These are phyloP conservation scores for Phialophora verrucosa DNA, from an alignment of 2,329 filamentous ascomycete species.

Conservation along the genomic window DNA sequence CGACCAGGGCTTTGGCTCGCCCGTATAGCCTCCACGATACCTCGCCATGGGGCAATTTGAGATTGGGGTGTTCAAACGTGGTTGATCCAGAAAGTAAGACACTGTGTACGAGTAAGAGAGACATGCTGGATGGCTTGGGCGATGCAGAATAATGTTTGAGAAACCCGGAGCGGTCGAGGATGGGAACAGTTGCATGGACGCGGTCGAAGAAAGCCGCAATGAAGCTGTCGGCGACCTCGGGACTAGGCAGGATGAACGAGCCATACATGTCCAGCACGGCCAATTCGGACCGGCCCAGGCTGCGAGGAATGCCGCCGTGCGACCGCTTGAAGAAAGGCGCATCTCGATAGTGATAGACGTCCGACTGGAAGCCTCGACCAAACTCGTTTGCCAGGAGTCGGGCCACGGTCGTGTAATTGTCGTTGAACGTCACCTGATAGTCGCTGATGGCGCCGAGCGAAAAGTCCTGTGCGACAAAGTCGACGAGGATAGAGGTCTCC, in stretches of 20 bases:
- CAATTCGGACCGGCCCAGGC: constrained; percentile 7
- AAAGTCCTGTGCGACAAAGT: constrained; percentile 22
- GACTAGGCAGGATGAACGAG: constrained; percentile 17
- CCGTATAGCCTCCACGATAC: constrained; percentile 13
- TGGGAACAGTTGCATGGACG: constrained; percentile 14
- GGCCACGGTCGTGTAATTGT: constrained; percentile 16
- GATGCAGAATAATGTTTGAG: no score
- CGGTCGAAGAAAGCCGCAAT: constrained; percentile 23
- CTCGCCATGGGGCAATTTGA: constrained; percentile 13
- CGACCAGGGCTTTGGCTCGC: constrained; percentile 20
- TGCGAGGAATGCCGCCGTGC: constrained; percentile 15
- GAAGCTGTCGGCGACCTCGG: constrained; percentile 15
- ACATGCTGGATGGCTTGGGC: background rate
- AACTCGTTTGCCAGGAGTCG: constrained; percentile 16
- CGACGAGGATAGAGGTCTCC: constrained; percentile 15
- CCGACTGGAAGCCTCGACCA: constrained; percentile 14
- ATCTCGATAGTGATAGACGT: constrained; percentile 19
- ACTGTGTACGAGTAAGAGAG: constrained; percentile 16
- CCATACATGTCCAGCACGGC: constrained; percentile 19
- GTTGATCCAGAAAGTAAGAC: constrained; percentile 22
- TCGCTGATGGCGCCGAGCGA: constrained; percentile 14
- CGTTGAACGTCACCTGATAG: constrained; percentile 21
- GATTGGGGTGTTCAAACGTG: constrained; percentile 11
- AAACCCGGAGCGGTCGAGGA: no score
- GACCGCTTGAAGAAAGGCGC: background rate